These are phyloP conservation scores for Chionographis japonica DNA, from an alignment of 106 monocot genomes.

Conservation along the genomic window DNA sequence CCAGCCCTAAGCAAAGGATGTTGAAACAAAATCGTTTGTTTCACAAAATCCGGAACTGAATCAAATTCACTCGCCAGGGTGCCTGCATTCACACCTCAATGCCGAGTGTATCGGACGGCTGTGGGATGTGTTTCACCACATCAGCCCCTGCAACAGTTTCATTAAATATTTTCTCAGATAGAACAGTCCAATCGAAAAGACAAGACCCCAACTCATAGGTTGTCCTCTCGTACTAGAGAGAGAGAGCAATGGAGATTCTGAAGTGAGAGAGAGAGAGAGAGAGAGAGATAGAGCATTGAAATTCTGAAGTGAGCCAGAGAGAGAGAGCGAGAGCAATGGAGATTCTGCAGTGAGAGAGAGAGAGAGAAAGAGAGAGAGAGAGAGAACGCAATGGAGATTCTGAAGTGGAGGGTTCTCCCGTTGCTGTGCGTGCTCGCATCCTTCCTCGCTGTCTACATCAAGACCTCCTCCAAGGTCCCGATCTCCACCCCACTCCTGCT, in stretches of 20 bases:
- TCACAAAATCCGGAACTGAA: too few species aligned
- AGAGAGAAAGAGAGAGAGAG: background rate
- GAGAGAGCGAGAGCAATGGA: conserved; percentile 26
- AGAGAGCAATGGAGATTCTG: conserved; percentile 25
- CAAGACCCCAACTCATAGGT: too few species aligned
- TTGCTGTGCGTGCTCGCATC: conserved; percentile 37
- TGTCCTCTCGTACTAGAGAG: background rate
- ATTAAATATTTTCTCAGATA: too few species aligned
- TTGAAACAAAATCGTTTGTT: too few species aligned
- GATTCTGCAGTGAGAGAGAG: conserved; percentile 13
- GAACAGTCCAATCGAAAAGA: too few species aligned
- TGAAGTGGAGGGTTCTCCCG: conserved; percentile 39
- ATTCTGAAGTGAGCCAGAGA: conserved; percentile 12
- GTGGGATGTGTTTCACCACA: too few species aligned
- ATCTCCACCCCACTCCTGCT: background rate
- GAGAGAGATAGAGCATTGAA: conserved; percentile 37
- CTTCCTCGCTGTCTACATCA: conserved; percentile 38
- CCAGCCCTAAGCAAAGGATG: too few species aligned
- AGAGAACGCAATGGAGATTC: conserved; percentile 23
- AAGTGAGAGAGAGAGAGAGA: conserved; percentile 9
- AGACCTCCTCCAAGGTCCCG: conserved; percentile 37
- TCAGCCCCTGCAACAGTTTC: too few species aligned
- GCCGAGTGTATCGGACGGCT: too few species aligned
- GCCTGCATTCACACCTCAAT: too few species aligned
- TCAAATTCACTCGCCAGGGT: too few species aligned